Percentiles rank a stretch among this genome's conserved stretches.
Conservation (phyloP, 768 basidiomycete genomes). For the Boletus tomentosulus region DNA sequence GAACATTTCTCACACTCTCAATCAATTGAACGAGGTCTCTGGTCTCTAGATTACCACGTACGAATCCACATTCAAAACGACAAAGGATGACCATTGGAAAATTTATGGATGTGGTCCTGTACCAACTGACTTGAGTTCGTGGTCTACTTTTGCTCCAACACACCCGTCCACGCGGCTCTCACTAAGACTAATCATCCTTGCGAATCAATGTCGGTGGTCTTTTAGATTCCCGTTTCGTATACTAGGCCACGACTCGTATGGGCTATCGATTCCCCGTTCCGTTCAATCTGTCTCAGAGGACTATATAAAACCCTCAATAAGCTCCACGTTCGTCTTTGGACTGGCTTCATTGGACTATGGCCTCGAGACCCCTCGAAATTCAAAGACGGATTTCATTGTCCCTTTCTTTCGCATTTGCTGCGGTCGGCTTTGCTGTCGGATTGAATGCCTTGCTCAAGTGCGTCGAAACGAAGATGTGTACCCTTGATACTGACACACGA, state of each 20-base stretch:
- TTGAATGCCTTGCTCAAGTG: constrained; percentile 22
- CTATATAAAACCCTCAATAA: constrained; percentile 2
- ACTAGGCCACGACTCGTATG: not conserved
- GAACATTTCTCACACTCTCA: no score
- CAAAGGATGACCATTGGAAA: no score
- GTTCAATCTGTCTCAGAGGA: not conserved
- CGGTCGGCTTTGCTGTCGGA: constrained; percentile 18
- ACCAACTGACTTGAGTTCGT: no score
- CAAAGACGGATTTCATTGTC: constrained; percentile 22
- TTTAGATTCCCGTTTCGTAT: not conserved
- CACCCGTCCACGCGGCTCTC: no score
- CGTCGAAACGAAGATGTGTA: not conserved
- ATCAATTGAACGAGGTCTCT: no score
- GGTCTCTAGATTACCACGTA: no score
- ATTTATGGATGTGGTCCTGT: no score
- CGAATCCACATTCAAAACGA: no score
- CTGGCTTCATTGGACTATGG: constrained; percentile 1
- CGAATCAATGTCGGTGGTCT: no score
- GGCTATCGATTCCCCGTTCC: not conserved
- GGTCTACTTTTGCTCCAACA: no score
- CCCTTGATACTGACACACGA: not conserved
- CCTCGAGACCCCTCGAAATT: not conserved
- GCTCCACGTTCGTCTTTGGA: not conserved
- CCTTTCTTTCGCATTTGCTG: constrained; percentile 31
- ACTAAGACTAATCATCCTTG: no score